Percentiles rank a stretch among this genome's conserved stretches.
Evolutionary conservation across 352 stramenopile genomes (phyloP).

Genomic region (Phytophthora podocarpi): DNA sequence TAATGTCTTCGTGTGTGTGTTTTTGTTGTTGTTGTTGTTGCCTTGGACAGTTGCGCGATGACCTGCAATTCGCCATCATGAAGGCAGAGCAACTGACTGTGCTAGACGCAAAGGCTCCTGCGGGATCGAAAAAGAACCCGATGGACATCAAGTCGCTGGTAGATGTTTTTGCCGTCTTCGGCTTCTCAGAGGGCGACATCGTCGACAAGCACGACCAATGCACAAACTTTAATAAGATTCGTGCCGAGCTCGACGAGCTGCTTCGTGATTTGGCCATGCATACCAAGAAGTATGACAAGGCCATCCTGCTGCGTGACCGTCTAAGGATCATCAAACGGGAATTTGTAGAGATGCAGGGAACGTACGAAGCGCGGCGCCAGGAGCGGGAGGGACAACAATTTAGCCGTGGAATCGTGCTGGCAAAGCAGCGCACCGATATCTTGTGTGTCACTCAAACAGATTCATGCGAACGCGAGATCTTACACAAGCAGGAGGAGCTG

Average conservation of each 20-base stretch:
- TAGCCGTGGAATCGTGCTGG: conserved; percentile 45
- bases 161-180: conserved; percentile 77
- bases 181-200: conserved; percentile 60
- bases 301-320: conserved; percentile 66
- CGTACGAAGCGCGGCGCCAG: conserved; percentile 62
- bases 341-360: conserved; percentile 70
- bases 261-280: conserved; percentile 55
- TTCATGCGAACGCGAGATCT: conserved; percentile 49
- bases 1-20: not conserved
- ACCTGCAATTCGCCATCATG: conserved; percentile 79
- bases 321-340: conserved; percentile 66
- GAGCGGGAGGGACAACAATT: conserved; percentile 56
- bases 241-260: conserved; percentile 59
- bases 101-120: conserved; percentile 47
- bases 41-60: conserved; percentile 59
- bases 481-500: conserved; percentile 53
- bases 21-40: too few relatives aligned
- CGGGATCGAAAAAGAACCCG: conserved; percentile 44
- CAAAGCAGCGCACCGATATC: conserved; percentile 40
- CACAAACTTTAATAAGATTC: conserved; percentile 69
- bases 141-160: conserved; percentile 72
- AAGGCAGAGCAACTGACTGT: conserved; percentile 56
- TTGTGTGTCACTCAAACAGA: conserved; percentile 36
- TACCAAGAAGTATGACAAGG: conserved; percentile 78
- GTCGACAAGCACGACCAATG: conserved; percentile 78